A percentile compares a stretch with the other conserved stretches of the same genome.
Evolutionary conservation across 129 eudicot genomes (phyloP).

Genomic region (Tagetes patula): DNA sequence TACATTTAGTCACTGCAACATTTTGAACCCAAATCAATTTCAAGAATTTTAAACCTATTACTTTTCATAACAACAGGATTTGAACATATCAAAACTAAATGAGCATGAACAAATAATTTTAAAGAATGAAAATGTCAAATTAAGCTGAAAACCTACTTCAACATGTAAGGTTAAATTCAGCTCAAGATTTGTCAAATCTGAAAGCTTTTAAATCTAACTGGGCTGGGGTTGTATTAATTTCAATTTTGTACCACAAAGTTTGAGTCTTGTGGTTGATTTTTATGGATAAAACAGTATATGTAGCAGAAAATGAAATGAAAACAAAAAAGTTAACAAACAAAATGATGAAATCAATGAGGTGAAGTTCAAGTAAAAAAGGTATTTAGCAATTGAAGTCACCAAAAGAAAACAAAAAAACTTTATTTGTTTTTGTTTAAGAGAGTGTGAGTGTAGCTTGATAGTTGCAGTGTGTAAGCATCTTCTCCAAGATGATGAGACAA

Average conservation of each 20-base stretch:
- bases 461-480: conserved; percentile 55
- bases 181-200: not conserved
- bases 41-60: conserved; percentile 14
- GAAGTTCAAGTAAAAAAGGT: conserved; percentile 17
- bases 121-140: conserved; percentile 9
- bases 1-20: conserved; percentile 54
- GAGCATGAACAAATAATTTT: not conserved
- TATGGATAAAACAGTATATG: conserved; percentile 31
- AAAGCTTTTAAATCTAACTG: conserved; percentile 16
- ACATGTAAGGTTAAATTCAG: conserved; percentile 12
- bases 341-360: conserved; percentile 24
- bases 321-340: not conserved
- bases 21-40: conserved; percentile 1
- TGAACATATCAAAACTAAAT: not conserved
- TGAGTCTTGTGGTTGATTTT: conserved; percentile 16
- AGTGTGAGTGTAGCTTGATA: conserved; percentile 45
- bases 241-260: conserved; percentile 29
- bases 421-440: not conserved
- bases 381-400: conserved; percentile 28
- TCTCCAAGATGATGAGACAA: conserved; percentile 57
- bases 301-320: not conserved
- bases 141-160: conserved; percentile 1
- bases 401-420: not conserved
- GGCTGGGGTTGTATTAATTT: not conserved
- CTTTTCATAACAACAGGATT: not conserved